These are phyloP conservation scores for Thraustochytrium striatum DNA, from an alignment of 352 stramenopile species.

Conservation along the genomic window DNA sequence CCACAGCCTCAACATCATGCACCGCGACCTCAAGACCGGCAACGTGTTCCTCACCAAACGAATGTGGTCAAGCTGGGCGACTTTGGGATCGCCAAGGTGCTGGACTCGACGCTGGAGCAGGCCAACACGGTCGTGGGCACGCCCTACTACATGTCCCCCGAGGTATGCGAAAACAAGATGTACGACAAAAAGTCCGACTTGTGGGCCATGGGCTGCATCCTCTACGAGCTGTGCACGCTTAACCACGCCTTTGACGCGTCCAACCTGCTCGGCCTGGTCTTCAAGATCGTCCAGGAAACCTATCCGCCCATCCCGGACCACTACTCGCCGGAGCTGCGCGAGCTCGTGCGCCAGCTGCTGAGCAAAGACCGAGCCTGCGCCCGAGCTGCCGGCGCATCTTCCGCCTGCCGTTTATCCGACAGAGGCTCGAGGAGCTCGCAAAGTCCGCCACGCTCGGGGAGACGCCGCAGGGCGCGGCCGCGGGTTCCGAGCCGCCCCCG, in stretches of 20 bases:
- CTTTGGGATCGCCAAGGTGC: slow-evolving; percentile 48
- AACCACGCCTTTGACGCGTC: slow-evolving; percentile 58
- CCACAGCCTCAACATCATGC: slow-evolving; percentile 55
- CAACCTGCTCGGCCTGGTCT: slow-evolving; percentile 59
- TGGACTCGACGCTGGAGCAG: slow-evolving; percentile 61
- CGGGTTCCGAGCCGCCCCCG: not conserved
- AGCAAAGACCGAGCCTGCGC: slow-evolving; percentile 25
- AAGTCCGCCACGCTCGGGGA: slow-evolving; percentile 6
- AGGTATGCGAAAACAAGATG: slow-evolving; percentile 58
- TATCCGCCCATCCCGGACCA: slow-evolving; percentile 48
- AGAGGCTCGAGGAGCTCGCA: slow-evolving; percentile 32
- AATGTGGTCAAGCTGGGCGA: slow-evolving; percentile 51
- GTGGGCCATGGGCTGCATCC: slow-evolving; percentile 61
- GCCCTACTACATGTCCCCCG: slow-evolving; percentile 55
- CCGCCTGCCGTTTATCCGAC: slow-evolving; percentile 28
- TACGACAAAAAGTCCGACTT: slow-evolving; percentile 62
- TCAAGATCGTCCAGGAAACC: slow-evolving; percentile 62
- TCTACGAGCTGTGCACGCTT: slow-evolving; percentile 63
- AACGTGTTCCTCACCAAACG: slow-evolving; percentile 51
- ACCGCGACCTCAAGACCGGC: slow-evolving; percentile 50
- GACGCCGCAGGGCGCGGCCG: not conserved
- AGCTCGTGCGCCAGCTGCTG: slow-evolving; percentile 41
- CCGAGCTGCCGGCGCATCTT: slow-evolving; percentile 20
- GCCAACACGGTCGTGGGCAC: slow-evolving; percentile 51
- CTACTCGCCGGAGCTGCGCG: slow-evolving; percentile 33